These are phyloP conservation scores for Flaveria floridana DNA, from an alignment of 140 eudicot species.

Conservation along the genomic window DNA sequence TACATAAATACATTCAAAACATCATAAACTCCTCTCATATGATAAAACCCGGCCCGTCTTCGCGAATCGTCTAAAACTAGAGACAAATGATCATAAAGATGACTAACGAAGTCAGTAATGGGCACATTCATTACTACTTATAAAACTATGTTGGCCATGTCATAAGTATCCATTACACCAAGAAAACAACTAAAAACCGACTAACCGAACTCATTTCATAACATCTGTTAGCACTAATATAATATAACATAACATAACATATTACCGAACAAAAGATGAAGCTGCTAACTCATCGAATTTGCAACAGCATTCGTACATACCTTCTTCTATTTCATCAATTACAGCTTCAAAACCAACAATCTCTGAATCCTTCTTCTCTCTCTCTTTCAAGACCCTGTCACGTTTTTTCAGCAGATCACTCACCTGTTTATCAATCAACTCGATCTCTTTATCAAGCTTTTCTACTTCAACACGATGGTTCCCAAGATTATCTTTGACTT, in stretches of 20 bases:
- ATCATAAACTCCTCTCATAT: neutral
- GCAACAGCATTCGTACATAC: slow-evolving; percentile 13
- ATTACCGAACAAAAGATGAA: slow-evolving; percentile 12
- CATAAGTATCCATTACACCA: neutral
- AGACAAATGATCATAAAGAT: too few species aligned
- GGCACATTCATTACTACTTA: neutral
- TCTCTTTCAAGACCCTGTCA: slow-evolving; percentile 1
- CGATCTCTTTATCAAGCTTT: slow-evolving; percentile 36
- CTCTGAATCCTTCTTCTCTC: slow-evolving; percentile 30
- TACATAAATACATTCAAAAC: neutral
- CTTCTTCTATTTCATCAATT: slow-evolving; percentile 24
- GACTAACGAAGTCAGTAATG: neutral
- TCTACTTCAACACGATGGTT: slow-evolving; percentile 15
- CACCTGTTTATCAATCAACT: slow-evolving; percentile 38
- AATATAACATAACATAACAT: neutral
- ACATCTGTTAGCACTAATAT: neutral
- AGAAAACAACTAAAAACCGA: neutral
- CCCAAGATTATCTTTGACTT: slow-evolving; percentile 18
- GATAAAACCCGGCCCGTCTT: neutral
- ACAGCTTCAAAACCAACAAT: slow-evolving; percentile 37
- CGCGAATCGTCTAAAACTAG: neutral
- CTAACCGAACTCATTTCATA: neutral
- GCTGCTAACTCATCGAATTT: slow-evolving; percentile 44
- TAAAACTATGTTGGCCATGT: neutral
- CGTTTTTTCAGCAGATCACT: slow-evolving; percentile 40